Conservation (phyloP, 139 green algal genomes). For the Tetratostichococcus sp. region DNA sequence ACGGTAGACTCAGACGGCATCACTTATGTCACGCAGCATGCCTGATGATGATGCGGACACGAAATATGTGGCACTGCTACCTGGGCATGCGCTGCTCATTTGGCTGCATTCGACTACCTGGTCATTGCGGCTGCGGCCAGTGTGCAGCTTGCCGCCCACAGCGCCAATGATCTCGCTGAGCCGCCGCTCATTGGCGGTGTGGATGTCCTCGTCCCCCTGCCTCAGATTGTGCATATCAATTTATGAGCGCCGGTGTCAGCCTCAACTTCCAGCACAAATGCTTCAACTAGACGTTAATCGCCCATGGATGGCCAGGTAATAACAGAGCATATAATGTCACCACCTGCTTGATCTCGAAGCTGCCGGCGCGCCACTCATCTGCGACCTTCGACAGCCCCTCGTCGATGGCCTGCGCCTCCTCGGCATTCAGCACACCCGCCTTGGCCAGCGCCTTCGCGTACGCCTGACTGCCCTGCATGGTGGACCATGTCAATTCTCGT, state of each 20-base stretch:
- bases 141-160: conserved; percentile 97
- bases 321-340: too few species aligned
- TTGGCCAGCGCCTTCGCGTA: conserved; percentile 87
- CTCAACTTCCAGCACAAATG: too few species aligned
- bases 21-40: too few species aligned
- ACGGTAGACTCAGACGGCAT: too few species aligned
- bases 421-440: conserved; percentile 77
- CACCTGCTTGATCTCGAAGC: conserved; percentile 73
- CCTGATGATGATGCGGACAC: too few species aligned
- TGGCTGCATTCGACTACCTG: too few species aligned
- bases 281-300: too few species aligned
- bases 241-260: too few species aligned
- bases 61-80: too few species aligned
- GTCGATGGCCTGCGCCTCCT: conserved; percentile 73
- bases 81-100: too few species aligned
- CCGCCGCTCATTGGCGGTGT: conserved; percentile 94
- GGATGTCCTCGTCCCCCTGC: conserved; percentile 93
- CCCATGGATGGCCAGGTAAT: too few species aligned
- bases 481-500: too few species aligned
- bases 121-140: conserved; percentile 92
- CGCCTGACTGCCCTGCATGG: conserved; percentile 76
- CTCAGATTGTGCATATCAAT: conserved; percentile 36
- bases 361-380: conserved; percentile 69
- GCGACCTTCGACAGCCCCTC: conserved; percentile 70
- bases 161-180: conserved; percentile 86